These are phyloP conservation scores for Candida dendrica DNA, from an alignment of 805 yeast genomes.

Conservation along the genomic window DNA sequence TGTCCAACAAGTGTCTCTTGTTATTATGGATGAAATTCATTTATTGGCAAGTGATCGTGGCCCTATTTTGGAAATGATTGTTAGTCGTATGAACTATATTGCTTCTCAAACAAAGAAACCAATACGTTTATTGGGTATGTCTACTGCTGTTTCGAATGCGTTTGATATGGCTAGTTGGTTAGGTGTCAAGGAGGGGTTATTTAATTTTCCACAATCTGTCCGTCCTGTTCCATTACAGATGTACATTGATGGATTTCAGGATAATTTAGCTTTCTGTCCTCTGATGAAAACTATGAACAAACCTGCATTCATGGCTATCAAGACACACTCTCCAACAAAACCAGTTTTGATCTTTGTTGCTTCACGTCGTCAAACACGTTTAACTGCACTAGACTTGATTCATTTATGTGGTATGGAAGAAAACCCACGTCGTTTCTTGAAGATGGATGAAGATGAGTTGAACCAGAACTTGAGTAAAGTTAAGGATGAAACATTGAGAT, in stretches of 20 bases:
- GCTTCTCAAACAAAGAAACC: conserved; percentile 89
- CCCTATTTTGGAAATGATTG: conserved; percentile 90
- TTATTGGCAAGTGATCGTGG: conserved; percentile 96
- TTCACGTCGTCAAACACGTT: conserved; percentile 89
- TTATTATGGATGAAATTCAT: conserved; percentile 96
- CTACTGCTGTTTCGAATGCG: conserved; percentile 90
- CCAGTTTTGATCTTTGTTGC: conserved; percentile 98
- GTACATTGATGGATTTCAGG: conserved; percentile 79
- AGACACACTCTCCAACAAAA: conserved; percentile 59
- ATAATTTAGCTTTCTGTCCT: conserved; percentile 72
- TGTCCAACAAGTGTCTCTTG: conserved; percentile 73
- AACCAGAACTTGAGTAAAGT: conserved; percentile 46
- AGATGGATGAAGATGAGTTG: conserved; percentile 31
- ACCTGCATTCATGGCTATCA: conserved; percentile 68
- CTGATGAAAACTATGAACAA: conserved; percentile 66
- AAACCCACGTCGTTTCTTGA: conserved; percentile 53
- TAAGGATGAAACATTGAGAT: conserved; percentile 72
- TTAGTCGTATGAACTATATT: conserved; percentile 88
- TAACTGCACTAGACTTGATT: conserved; percentile 69
- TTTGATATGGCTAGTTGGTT: conserved; percentile 92
- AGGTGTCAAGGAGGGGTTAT: conserved; percentile 89
- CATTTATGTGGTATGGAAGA: conserved; percentile 59
- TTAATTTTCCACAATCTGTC: conserved; percentile 90
- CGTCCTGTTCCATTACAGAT: conserved; percentile 94
- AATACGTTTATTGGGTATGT: conserved; percentile 83